phyloP scores from a whole-genome alignment of 768 basidiomycete species.

The Tulasnella calospora region DNA sequence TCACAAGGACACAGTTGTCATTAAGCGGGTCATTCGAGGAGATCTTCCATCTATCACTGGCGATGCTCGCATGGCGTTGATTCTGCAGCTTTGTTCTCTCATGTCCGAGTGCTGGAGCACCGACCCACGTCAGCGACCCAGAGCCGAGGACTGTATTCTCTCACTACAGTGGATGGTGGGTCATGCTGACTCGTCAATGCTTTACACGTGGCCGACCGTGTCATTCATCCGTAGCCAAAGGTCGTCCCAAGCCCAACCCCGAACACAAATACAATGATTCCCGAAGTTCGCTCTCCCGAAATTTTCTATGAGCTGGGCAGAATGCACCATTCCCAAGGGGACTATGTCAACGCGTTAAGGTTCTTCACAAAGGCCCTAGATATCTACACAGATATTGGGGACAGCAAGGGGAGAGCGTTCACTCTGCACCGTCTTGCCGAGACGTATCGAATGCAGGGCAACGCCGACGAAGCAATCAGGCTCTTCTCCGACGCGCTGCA shows the following conservation, averaged over 20 bases:
- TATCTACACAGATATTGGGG: neutral
- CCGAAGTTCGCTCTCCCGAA: neutral
- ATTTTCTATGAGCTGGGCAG: neutral
- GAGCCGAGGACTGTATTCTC: neutral
- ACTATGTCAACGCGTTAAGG: neutral
- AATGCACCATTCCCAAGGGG: neutral
- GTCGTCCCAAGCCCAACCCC: neutral
- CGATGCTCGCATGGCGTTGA: neutral
- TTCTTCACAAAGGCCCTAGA: neutral
- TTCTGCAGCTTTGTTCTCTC: neutral
- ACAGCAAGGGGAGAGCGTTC: neutral
- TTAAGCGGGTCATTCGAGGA: neutral
- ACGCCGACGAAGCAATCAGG: neutral
- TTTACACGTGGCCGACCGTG: neutral
- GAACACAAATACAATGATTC: neutral
- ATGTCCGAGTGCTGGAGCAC: neutral
- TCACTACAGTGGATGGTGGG: neutral
- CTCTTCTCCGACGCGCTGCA: neutral
- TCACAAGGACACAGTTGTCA: neutral
- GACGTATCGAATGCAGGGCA: no score
- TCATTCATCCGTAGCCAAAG: neutral
- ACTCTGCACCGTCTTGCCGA: neutral
- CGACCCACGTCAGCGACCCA: neutral
- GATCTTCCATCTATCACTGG: neutral
- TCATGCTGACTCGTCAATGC: neutral